A percentile compares a stretch with the other conserved stretches of the same genome.
Evolutionary conservation across 441 rosid species (phyloP).

Genomic region (Croton laevigatus): DNA sequence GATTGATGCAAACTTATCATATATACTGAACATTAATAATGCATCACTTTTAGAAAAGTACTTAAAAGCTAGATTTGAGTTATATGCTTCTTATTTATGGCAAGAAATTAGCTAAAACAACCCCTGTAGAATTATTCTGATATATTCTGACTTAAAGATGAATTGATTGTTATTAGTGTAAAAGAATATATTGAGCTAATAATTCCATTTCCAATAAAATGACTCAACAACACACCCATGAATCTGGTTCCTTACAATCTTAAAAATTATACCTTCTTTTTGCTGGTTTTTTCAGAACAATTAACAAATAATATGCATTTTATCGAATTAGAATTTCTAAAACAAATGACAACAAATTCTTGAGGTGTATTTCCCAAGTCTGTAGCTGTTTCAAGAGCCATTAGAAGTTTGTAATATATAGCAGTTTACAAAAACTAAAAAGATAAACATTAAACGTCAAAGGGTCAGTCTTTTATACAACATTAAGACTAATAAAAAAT

Average conservation of each 20-base stretch:
- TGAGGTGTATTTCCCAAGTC: too few species aligned
- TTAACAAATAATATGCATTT: background rate
- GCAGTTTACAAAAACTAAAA: too few species aligned
- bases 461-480: too few species aligned
- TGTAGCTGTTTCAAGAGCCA: too few species aligned
- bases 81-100: background rate
- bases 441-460: too few species aligned
- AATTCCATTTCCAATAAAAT: constrained; percentile 3
- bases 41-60: constrained; percentile 5
- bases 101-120: constrained; percentile 8
- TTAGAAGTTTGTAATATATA: too few species aligned
- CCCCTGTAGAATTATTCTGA: constrained; percentile 12
- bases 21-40: background rate
- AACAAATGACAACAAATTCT: too few species aligned
- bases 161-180: constrained; percentile 5
- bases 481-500: too few species aligned
- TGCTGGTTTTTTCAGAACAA: constrained; percentile 13
- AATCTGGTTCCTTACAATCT: background rate
- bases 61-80: constrained; percentile 6
- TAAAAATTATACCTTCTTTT: background rate
- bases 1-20: constrained; percentile 12
- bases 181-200: constrained; percentile 14
- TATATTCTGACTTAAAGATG: background rate
- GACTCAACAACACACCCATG: constrained; percentile 3
- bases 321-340: too few species aligned